phyloP scores from a whole-genome alignment of 306 rosid genomes.

The Purshia tridentata region DNA sequence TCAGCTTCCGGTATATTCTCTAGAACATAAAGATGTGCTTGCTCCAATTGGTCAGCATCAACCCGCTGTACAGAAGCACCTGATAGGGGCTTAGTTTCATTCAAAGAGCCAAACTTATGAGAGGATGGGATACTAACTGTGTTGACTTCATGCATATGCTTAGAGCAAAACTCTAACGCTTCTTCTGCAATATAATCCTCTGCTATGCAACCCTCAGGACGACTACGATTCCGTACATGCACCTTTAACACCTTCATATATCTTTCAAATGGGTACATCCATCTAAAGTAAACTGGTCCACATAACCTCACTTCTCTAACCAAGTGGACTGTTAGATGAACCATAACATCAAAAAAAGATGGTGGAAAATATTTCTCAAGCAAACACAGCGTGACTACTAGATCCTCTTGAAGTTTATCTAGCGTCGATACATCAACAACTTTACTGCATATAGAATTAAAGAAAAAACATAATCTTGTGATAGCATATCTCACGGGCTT shows the following conservation, averaged over 20 bases:
- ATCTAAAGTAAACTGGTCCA: background rate
- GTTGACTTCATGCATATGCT: no score
- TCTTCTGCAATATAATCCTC: background rate
- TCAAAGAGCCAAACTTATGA: no score
- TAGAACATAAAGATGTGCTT: background rate
- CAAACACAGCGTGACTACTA: no score
- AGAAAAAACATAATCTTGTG: no score
- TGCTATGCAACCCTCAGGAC: background rate
- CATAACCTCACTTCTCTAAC: background rate
- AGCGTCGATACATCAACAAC: no score
- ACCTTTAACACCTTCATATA: conserved; percentile 6
- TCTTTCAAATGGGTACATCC: background rate
- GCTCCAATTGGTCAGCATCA: background rate
- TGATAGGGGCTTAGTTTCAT: no score
- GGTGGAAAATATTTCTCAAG: no score
- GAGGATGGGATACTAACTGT: no score
- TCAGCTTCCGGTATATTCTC: background rate
- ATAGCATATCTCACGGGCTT: no score
- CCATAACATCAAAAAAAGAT: no score
- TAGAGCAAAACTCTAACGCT: background rate
- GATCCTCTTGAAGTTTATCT: no score
- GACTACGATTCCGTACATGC: background rate
- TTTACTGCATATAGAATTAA: no score
- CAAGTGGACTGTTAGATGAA: background rate
- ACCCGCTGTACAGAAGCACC: background rate